Base-by-base conservation (phyloP, 306 rosid species). In the Vachellia pachyceras region DNA sequence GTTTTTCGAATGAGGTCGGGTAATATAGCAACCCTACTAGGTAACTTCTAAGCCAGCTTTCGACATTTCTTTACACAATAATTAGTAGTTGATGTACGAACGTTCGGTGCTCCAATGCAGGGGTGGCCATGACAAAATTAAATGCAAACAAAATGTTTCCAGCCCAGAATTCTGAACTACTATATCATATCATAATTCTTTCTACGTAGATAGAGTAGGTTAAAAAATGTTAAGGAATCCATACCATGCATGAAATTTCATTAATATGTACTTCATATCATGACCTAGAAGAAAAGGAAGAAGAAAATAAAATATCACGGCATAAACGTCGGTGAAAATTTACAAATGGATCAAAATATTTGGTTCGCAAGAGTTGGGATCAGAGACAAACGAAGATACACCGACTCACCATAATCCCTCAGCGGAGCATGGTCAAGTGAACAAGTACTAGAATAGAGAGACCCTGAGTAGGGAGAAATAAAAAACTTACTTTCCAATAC, bases 401-500 rank as follows among this genome's bases (percentile, higher is more conserved):
- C 25, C 22, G 8, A 39, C 41, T 73, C 13, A 36, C 46, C 46
- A n/a, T 52, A 73, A 18, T 7, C n/a, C 5, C 36, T 50, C 18
- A 17, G 5, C 10, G 46, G 4, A 52, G 35, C 50, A 75, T 3
- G 14, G 18, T 23, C 25, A 22, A 58, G 22, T 23, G 44, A 57
- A 5, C 58, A 58, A 2, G 9, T 13, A 12, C 13, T 40, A 29
- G 7, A 35, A 57, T 40, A 13, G 22, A 69, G 17, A 69, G 29
- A 11, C 23, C 47, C 42, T 14, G 49, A 1, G 33, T 0, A 12
- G 10, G 13, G 39, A 45, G 15, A 22, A 58, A 23, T 3, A n/a
- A 58, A 22, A 6, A 40, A 20, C 82, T 69, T 80, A 91, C 97
- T 84, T 85, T 68, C 97, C 98, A n/a, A 84, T 52, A 83, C 95